Evolutionary conservation across 208 protist species (phyloP).

Genomic region (Crithidia sp.): DNA sequence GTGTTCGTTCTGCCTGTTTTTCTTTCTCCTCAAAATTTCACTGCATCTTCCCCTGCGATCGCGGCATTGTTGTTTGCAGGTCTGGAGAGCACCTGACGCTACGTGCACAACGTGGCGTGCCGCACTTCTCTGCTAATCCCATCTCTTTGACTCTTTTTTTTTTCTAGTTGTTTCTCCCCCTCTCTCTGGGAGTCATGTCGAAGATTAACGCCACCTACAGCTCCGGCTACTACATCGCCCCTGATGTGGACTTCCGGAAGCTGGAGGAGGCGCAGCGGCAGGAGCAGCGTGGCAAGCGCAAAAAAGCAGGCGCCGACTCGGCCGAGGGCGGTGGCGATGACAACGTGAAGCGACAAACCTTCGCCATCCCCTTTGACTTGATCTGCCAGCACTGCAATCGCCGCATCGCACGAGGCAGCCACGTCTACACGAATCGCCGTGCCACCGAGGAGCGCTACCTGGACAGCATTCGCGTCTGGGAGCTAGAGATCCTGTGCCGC

Average conservation of each 20-base stretch:
- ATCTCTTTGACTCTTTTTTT: not conserved
- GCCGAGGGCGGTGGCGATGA: conserved; percentile 29
- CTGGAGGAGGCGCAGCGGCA: conserved; percentile 68
- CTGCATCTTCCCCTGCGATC: too few species aligned
- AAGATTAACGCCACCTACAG: conserved; percentile 91
- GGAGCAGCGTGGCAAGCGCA: conserved; percentile 54
- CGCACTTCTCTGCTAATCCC: not conserved
- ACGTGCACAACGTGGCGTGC: not conserved
- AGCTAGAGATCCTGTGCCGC: conserved; percentile 78
- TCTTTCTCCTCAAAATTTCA: not conserved
- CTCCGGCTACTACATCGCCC: conserved; percentile 83
- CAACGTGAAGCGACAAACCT: conserved; percentile 74
- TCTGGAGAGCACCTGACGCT: too few species aligned
- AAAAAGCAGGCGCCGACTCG: conserved; percentile 19
- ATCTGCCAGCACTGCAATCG: conserved; percentile 72
- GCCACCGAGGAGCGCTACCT: conserved; percentile 67
- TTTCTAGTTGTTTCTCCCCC: not conserved
- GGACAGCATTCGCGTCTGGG: conserved; percentile 74
- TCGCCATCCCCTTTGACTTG: conserved; percentile 85
- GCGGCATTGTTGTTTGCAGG: too few species aligned
- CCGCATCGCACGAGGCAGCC: conserved; percentile 77
- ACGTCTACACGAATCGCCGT: conserved; percentile 83
- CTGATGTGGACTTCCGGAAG: conserved; percentile 83
- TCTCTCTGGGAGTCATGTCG: conserved; percentile 46
- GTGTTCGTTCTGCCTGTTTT: not conserved